Evolutionary conservation across 208 protist genomes (phyloP), one percentile per base, ranked within the genome.

Genomic region (Sergeia podlipaevii): DNA sequence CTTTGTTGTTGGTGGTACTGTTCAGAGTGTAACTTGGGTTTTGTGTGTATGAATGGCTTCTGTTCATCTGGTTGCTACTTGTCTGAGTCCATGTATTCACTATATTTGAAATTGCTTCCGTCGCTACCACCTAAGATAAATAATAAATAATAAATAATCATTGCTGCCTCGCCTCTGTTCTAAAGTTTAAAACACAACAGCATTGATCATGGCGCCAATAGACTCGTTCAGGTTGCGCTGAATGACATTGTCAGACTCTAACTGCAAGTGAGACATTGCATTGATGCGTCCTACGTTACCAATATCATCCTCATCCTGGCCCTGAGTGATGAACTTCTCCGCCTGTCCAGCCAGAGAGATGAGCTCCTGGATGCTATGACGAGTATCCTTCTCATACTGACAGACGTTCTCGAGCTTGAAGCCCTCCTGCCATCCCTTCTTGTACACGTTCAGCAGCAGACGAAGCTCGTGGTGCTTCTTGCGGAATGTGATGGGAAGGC

Each of bases 381-480:
- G 78, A 0, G 77, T 90, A 32, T 89, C 71, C 3, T 70, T 68
- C 43, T 91, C 66, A 58, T 76, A 81, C 34, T 81, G 57, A 32
- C 65, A 66, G 39, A 78, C 72, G 47, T 91, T 76, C 46, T 77
- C 59, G 17, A 99, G 61, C 33, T 83, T 82, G 26, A 99, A 87
- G 28, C 98, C 98, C 62, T 98, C 95, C 43, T 97, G 97, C 98
- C 98, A 99, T 28, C 95, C 90, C 60, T 97, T 99, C 73, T 99
- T 99, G 80, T 99, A 96, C 39, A 99, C 87, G 61, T 99, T 99
- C 51, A 99, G 76, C 36, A 99, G 80, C 93, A 99, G 98, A 66
- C 98, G 88, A 66, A 99, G 78, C 68, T 99, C 99, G 37, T 99
- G 91, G 62, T 98, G 97, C 66, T 99, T 99, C 84, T 99, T 99